A percentile compares a stretch with the other conserved stretches of the same genome.
phyloP scores from a whole-genome alignment of 192 early-diverging fungal genomes.

The Anaeromyces robustus region DNA sequence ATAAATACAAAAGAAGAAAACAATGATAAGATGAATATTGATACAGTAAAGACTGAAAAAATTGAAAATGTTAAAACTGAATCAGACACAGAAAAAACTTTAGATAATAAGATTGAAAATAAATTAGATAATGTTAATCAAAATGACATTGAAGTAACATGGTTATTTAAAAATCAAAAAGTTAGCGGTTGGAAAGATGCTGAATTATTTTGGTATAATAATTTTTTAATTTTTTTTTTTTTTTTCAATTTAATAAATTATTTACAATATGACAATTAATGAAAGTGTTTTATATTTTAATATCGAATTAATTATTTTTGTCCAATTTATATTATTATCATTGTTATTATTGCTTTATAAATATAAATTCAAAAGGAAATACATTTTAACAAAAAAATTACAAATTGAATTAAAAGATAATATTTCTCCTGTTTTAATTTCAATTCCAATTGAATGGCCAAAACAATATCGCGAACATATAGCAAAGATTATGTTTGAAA shows the following conservation, averaged over 20 bases:
- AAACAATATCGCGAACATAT: conserved; percentile 62
- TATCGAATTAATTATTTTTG: too few relatives aligned
- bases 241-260: too few relatives aligned
- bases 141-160: not conserved
- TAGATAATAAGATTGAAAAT: conserved; percentile 3
- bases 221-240: too few relatives aligned
- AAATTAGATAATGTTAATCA: not conserved
- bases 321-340: too few relatives aligned
- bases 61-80: too few relatives aligned
- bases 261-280: too few relatives aligned
- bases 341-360: too few relatives aligned
- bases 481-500: conserved; percentile 83
- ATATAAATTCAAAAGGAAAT: conserved; percentile 41
- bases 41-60: not conserved
- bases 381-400: conserved; percentile 64
- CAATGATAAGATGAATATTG: not conserved
- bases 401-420: conserved; percentile 58
- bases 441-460: conserved; percentile 68
- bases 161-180: not conserved
- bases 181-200: not conserved
- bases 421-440: conserved; percentile 56
- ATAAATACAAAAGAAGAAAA: not conserved
- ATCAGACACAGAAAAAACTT: not conserved
- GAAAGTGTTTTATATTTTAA: too few relatives aligned
- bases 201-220: not conserved